These are phyloP conservation scores for Myrica gale DNA, from an alignment of 306 rosid species.

Conservation along the genomic window DNA sequence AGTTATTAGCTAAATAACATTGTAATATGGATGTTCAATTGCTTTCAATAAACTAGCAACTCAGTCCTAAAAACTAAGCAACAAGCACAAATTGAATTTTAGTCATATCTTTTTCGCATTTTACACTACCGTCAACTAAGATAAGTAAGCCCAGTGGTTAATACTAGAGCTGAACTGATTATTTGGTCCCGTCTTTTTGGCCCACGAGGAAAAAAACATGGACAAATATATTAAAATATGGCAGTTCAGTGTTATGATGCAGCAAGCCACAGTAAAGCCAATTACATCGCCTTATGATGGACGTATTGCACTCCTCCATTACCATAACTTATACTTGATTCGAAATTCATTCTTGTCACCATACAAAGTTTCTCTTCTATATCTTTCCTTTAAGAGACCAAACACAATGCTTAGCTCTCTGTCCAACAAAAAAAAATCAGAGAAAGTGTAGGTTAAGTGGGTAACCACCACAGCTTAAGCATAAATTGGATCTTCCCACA, in stretches of 20 bases:
- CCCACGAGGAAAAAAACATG: background rate
- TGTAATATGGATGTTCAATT: background rate
- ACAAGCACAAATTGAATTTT: background rate
- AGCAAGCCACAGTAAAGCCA: background rate
- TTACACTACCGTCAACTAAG: background rate
- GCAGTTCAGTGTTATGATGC: background rate
- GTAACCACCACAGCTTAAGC: background rate
- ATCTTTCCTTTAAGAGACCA: background rate
- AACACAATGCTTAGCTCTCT: background rate
- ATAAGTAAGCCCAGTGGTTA: background rate
- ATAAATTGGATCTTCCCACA: background rate
- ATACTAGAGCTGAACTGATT: background rate
- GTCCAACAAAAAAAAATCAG: background rate
- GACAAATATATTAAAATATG: background rate
- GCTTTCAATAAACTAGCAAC: background rate
- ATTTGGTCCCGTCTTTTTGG: background rate
- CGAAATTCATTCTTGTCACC: background rate
- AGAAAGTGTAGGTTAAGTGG: conserved; percentile 2
- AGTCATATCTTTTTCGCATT: background rate
- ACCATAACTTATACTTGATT: background rate
- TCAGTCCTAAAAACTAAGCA: background rate
- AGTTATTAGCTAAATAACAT: background rate
- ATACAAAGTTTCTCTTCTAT: background rate
- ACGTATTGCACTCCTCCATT: background rate
- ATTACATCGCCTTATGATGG: background rate